Evolutionary conservation across 768 basidiomycete genomes (phyloP), one percentile per base, ranked within the genome.

Genomic region (Russula sp.): DNA sequence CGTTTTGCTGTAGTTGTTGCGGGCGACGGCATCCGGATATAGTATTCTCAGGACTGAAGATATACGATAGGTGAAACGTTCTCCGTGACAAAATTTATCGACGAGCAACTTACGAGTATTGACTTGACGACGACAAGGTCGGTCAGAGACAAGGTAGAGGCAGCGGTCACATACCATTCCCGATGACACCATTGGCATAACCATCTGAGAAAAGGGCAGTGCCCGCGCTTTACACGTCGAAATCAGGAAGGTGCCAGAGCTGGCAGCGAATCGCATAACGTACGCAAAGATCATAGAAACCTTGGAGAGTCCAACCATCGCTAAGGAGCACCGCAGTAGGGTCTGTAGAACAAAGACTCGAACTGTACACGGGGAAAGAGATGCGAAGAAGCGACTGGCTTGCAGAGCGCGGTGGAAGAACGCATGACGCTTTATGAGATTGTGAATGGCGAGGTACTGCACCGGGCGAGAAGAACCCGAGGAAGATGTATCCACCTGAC

Each of bases 201-300:
- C 90, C 90, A 72, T 93, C 90, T 32, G 90, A 91, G 75, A 93
- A 92, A 48, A 93, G 76, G 46, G 91, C 90, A 3, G 91, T 93
- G 69, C 90, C 90, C 71, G 90, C 92, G 16, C 89, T 90, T 65
- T 9, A 20, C 25, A 56, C 34, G 47, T 46, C 22, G 46, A 47
- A 25, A 22, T 50, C 55, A 56, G 55, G 48, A 38, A 54, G 20
- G 59, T 63, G 22, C 61, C 36, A 54, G 50, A 45, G 7, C 5
- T 7, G 11, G 25, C 4, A 49, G 45, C 45, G 42, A 43, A 5
- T 42, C 47, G 13, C 49, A 22, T 9, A 20, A 78, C 86, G 52
- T 66, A 90, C 90, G 90, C 90, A 70, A 93, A 93, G 70, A 93
- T 89, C 70, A 93, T 83, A 55, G 88, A 89, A 63, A 93, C 84